Evolutionary conservation across 1,139 yeast genomes (phyloP).

Genomic region (Geotrichum australiense): DNA sequence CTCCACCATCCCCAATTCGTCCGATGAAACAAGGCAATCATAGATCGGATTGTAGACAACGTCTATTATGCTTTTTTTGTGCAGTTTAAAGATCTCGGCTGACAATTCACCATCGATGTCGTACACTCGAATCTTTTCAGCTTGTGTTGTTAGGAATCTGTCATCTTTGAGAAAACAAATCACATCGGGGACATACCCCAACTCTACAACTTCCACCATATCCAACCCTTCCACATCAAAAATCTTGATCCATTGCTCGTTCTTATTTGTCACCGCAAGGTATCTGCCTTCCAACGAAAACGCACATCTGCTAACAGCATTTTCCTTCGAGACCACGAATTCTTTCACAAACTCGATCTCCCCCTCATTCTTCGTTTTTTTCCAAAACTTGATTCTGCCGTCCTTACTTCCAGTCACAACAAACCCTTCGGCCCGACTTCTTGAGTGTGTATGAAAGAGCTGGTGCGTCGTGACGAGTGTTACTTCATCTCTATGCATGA

Average conservation of each 20-base stretch:
- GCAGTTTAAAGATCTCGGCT: constrained; percentile 27
- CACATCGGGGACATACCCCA: constrained; percentile 21
- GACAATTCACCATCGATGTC: constrained; percentile 26
- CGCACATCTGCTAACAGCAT: constrained; percentile 23
- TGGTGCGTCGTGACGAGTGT: constrained; percentile 22
- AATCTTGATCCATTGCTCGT: constrained; percentile 26
- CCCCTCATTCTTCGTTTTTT: constrained; percentile 21
- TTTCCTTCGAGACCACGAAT: constrained; percentile 25
- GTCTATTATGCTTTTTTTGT: constrained; percentile 31
- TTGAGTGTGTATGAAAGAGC: constrained; percentile 5
- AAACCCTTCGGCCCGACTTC: constrained; percentile 20
- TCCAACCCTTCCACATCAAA: constrained; percentile 40
- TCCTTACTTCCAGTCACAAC: constrained; percentile 38
- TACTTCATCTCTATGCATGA: constrained; percentile 29
- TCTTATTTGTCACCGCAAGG: constrained; percentile 33
- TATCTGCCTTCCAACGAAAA: constrained; percentile 28
- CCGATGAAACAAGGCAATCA: constrained; percentile 38
- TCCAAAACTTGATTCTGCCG: constrained; percentile 43
- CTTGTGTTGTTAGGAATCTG: constrained; percentile 24
- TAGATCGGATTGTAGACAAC: constrained; percentile 32
- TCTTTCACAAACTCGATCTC: constrained; percentile 38
- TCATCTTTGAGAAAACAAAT: constrained; percentile 14
- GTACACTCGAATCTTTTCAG: constrained; percentile 27
- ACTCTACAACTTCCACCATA: constrained; percentile 37
- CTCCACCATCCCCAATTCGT: constrained; percentile 40